A percentile compares a stretch with the other conserved stretches of the same genome.
Evolutionary conservation across 257 asterid species (phyloP).

Genomic region (Ehretia macrophylla): DNA sequence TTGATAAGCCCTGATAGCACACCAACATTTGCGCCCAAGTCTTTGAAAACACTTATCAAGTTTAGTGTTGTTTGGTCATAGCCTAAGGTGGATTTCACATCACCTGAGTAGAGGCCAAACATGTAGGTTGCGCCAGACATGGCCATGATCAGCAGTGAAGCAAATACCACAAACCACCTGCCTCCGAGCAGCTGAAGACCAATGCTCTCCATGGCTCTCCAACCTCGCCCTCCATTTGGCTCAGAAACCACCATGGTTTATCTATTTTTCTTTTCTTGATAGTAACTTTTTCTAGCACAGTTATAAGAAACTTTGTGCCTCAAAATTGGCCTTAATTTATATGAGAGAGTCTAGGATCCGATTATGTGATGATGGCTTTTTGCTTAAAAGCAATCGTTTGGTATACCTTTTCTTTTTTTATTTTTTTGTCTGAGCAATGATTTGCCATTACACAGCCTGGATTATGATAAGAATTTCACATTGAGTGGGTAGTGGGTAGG

Average conservation of each 20-base stretch:
- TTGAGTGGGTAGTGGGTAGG: too few species aligned
- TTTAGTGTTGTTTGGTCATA: neutral
- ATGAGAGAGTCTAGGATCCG: too few species aligned
- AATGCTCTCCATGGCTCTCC: slow-evolving; percentile 3
- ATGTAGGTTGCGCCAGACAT: neutral
- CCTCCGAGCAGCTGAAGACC: neutral
- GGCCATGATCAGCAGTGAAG: neutral
- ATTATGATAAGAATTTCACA: too few species aligned
- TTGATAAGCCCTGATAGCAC: neutral
- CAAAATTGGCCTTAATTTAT: too few species aligned
- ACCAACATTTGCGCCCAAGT: neutral
- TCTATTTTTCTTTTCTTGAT: neutral
- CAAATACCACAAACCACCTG: neutral
- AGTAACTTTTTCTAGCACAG: too few species aligned
- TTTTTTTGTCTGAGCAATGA: too few species aligned
- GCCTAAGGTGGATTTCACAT: neutral
- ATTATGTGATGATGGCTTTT: too few species aligned
- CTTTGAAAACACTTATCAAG: neutral
- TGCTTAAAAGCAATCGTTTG: too few species aligned
- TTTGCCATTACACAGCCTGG: too few species aligned
- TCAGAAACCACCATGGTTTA: slow-evolving; percentile 10
- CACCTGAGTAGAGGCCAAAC: neutral
- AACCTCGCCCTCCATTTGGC: slow-evolving; percentile 8
- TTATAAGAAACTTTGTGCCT: too few species aligned
- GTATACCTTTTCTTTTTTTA: too few species aligned